Conservation (phyloP, 1,284 basidiomycete species). For the Pyrrhoderma lamaoense region DNA sequence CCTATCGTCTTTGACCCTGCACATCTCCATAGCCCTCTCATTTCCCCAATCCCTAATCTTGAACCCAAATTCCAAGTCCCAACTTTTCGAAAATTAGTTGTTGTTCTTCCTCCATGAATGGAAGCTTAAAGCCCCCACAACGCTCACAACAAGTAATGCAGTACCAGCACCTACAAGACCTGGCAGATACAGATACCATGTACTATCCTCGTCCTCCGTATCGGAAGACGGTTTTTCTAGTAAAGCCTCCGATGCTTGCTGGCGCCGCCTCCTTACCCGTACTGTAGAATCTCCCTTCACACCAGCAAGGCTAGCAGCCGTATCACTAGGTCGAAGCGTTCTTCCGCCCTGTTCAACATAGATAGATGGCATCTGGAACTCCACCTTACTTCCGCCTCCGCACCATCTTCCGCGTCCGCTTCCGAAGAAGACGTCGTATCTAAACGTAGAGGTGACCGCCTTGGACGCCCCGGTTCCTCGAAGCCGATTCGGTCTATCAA, state of each 20-base stretch:
- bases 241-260: constrained; percentile 44
- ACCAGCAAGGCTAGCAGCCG: constrained; percentile 1
- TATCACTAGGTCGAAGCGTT: constrained; percentile 8
- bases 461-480: background rate
- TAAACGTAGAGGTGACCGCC: constrained; percentile 1
- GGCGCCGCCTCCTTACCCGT: constrained; percentile 39
- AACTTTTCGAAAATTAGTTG: constrained; percentile 11
- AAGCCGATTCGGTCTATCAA: background rate
- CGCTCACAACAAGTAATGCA: constrained; percentile 67
- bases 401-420: constrained; percentile 9
- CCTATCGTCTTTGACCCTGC: too few species aligned
- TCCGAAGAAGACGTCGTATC: constrained; percentile 8
- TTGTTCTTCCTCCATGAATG: constrained; percentile 70
- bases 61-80: background rate
- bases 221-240: constrained; percentile 23
- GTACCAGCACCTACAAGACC: constrained; percentile 72
- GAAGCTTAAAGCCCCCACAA: constrained; percentile 65
- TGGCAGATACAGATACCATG: constrained; percentile 72
- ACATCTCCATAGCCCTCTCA: too few species aligned
- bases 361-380: constrained; percentile 31
- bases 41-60: too few species aligned
- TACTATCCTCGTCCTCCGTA: constrained; percentile 52
- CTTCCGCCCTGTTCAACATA: constrained; percentile 28
- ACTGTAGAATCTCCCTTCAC: constrained; percentile 19
- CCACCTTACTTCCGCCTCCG: background rate